phyloP scores from a whole-genome alignment of 352 stramenopile genomes.

The Globisporangium ultimum region DNA sequence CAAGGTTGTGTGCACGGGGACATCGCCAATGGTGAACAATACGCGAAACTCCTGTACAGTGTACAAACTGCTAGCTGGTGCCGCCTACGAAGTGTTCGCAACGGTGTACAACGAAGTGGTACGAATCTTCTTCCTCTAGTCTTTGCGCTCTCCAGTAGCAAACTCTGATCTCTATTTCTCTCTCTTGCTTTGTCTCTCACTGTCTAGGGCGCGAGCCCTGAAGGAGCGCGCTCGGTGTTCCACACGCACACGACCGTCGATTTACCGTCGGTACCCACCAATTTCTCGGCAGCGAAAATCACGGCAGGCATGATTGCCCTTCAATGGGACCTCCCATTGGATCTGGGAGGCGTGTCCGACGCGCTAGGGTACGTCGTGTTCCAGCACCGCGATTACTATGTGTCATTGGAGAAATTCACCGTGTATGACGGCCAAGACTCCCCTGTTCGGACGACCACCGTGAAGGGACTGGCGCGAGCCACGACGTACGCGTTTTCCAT shows the following conservation, averaged over 20 bases:
- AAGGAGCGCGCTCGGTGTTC: conserved; percentile 17
- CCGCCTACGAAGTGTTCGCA: conserved; percentile 49
- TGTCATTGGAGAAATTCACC: conserved; percentile 24
- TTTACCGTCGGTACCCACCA: conserved; percentile 38
- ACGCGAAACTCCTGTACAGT: conserved; percentile 23
- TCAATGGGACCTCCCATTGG: conserved; percentile 40
- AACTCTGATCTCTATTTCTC: not conserved
- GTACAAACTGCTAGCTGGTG: conserved; percentile 29
- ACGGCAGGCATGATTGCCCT: conserved; percentile 57
- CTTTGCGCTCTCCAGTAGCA: not conserved
- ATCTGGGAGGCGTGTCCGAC: conserved; percentile 40
- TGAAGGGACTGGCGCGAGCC: conserved; percentile 28
- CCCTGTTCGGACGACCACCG: conserved; percentile 11
- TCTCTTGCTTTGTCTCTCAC: not conserved
- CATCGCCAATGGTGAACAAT: not conserved
- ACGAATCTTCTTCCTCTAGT: not conserved
- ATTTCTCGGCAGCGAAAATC: conserved; percentile 26
- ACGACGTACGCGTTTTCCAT: conserved; percentile 42
- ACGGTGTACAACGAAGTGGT: conserved; percentile 38
- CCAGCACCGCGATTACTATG: conserved; percentile 21
- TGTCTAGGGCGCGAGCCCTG: conserved; percentile 28
- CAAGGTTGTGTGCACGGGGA: conserved; percentile 2
- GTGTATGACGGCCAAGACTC: conserved; percentile 59
- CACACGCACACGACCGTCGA: conserved; percentile 23
- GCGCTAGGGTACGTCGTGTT: conserved; percentile 55